A percentile compares a stretch with the other conserved stretches of the same genome.
Evolutionary conservation across 352 stramenopile genomes (phyloP).

Genomic region (Phytophthora hibernalis): DNA sequence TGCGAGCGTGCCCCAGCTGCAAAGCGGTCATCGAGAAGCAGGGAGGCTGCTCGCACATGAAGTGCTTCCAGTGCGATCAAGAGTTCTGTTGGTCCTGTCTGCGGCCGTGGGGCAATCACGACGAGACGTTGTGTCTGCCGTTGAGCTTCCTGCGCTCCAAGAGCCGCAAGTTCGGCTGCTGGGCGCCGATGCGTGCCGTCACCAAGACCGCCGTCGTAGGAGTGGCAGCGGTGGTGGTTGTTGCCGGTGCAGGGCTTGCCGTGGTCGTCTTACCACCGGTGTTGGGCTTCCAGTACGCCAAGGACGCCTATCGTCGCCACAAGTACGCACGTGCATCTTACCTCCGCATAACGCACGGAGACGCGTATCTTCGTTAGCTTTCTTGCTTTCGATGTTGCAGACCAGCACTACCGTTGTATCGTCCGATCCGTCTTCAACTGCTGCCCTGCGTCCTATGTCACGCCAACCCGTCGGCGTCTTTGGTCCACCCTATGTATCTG

Average conservation of each 20-base stretch:
- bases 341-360: conserved; percentile 31
- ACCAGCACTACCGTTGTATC: conserved; percentile 13
- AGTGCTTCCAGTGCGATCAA: conserved; percentile 85
- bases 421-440: conserved; percentile 10
- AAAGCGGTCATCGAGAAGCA: conserved; percentile 83
- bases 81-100: conserved; percentile 88
- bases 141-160: conserved; percentile 76
- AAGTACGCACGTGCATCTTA: conserved; percentile 52
- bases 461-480: conserved; percentile 10
- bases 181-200: conserved; percentile 66
- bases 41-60: conserved; percentile 87
- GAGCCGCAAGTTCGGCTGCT: conserved; percentile 67
- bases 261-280: conserved; percentile 74
- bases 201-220: conserved; percentile 75
- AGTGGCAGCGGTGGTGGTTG: conserved; percentile 54
- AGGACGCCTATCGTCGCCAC: conserved; percentile 50
- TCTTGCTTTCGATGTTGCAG: conserved; percentile 5
- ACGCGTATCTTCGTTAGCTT: conserved; percentile 40
- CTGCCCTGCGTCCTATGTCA: conserved; percentile 2
- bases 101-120: conserved; percentile 71
- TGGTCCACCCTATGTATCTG: conserved; percentile 17
- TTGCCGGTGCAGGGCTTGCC: conserved; percentile 66
- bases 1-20: conserved; percentile 75
- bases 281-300: conserved; percentile 67
- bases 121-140: conserved; percentile 78